phyloP scores from a whole-genome alignment of 1,284 basidiomycete genomes.

The Wolfiporia cocos region DNA sequence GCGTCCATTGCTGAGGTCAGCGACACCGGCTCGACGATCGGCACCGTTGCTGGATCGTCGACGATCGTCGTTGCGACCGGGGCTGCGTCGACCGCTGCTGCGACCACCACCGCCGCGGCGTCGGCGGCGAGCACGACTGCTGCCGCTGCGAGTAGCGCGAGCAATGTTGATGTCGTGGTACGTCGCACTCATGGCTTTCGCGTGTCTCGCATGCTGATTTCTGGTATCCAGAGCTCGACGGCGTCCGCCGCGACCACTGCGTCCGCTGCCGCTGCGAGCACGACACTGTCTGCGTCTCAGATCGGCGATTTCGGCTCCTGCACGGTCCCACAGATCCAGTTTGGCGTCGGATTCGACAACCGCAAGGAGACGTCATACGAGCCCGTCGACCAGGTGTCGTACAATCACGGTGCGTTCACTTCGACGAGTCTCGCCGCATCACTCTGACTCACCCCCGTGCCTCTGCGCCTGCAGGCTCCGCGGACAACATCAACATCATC shows the following conservation, averaged over 20 bases:
- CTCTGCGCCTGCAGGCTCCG: constrained; percentile 50
- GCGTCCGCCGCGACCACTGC: constrained; percentile 13
- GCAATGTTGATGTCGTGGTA: constrained; percentile 2
- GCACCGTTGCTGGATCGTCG: constrained; percentile 33
- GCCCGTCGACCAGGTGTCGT: constrained; percentile 28
- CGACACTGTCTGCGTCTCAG: constrained; percentile 17
- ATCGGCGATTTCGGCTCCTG: constrained; percentile 39
- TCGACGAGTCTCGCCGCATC: constrained; percentile 2
- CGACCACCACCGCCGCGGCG: neutral
- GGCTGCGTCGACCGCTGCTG: constrained; percentile 10
- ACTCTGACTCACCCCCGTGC: constrained; percentile 31
- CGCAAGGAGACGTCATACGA: constrained; percentile 47
- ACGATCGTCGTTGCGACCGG: constrained; percentile 16
- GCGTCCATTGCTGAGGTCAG: constrained; percentile 20
- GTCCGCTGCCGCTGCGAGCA: constrained; percentile 12
- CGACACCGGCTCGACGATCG: constrained; percentile 10
- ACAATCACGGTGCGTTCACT: constrained; percentile 6
- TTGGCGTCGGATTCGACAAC: constrained; percentile 43
- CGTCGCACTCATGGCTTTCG: too few relatives aligned
- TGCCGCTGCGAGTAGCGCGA: constrained; percentile 10
- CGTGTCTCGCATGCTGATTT: constrained; percentile 13
- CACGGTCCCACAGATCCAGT: constrained; percentile 45
- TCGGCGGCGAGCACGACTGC: neutral
- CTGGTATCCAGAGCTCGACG: constrained; percentile 9
- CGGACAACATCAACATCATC: constrained; percentile 50